Percentiles rank a stretch among this genome's conserved stretches.
Evolutionary conservation across 2,329 filamentous ascomycete species (phyloP).

Genomic region (Fusarium verticillioides): DNA sequence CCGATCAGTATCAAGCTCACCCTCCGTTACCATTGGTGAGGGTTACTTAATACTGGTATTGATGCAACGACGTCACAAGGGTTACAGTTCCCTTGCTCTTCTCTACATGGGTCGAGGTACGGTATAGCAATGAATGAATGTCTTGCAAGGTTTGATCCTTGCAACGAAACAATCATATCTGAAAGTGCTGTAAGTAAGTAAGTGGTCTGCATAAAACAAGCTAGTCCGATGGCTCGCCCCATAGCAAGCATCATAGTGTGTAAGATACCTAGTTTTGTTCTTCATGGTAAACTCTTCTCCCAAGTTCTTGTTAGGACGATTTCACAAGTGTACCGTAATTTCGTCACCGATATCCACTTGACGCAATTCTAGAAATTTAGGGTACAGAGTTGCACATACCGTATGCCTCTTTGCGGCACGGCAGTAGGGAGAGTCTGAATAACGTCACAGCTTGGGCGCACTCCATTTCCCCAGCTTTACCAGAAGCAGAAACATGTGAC

Average conservation of each 20-base stretch:
- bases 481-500: conserved; percentile 8
- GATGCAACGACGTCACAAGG: background rate
- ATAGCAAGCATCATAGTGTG: background rate
- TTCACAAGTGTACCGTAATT: background rate
- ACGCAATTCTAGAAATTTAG: conserved; percentile 21
- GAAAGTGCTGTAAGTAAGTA: background rate
- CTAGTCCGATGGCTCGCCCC: background rate
- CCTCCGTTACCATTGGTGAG: background rate
- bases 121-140: background rate
- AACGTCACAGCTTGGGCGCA: conserved; percentile 24
- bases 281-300: background rate
- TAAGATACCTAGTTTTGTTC: background rate
- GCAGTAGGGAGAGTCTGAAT: conserved; percentile 6
- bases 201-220: background rate
- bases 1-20: conserved; percentile 20
- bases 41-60: background rate
- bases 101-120: background rate
- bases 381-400: background rate
- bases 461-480: conserved; percentile 14
- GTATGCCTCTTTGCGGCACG: conserved; percentile 14
- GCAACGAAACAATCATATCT: background rate
- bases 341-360: conserved; percentile 15
- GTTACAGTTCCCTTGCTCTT: background rate
- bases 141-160: background rate
- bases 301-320: background rate